Evolutionary conservation across 1,284 basidiomycete genomes (phyloP).

Genomic region (Takashimella koratensis): DNA sequence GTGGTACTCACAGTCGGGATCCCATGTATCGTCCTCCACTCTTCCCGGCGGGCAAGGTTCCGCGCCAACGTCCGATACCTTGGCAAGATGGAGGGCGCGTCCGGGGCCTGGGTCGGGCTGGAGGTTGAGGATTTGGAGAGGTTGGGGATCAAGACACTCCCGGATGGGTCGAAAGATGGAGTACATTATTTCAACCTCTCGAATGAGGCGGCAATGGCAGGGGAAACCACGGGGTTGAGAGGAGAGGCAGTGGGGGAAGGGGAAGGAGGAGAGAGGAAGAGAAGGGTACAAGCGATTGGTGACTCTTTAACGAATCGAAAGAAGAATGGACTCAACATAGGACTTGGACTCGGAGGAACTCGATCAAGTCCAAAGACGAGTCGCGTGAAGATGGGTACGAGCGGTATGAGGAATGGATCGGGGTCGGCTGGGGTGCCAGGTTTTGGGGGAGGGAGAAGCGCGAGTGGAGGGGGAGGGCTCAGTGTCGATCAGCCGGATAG

Average conservation of each 20-base stretch:
- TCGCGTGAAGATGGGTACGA: not conserved
- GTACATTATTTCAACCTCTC: conserved; percentile 36
- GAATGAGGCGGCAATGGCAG: not conserved
- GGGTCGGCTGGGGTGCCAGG: conserved; percentile 7
- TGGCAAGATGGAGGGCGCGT: conserved; percentile 68
- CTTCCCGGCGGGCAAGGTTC: conserved; percentile 66
- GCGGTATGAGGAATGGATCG: not conserved
- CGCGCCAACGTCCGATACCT: conserved; percentile 83
- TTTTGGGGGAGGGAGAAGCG: not conserved
- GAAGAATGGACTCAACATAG: no score
- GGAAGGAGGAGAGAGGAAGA: not conserved
- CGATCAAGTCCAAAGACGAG: no score
- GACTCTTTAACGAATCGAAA: conserved; percentile 10
- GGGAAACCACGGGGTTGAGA: not conserved
- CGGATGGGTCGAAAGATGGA: conserved; percentile 22
- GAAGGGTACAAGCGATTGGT: conserved; percentile 23
- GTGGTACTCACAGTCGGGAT: conserved; percentile 80
- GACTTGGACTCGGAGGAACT: no score
- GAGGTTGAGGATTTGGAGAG: conserved; percentile 69
- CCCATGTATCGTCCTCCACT: conserved; percentile 78
- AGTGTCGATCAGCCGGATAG: not conserved
- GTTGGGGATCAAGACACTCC: conserved; percentile 27
- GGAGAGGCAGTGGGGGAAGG: not conserved
- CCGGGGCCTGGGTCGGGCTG: conserved; percentile 85
- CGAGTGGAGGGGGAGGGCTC: not conserved